Conservation (phyloP, 2,329 filamentous ascomycete species). For the Diaporthe australafricana region DNA sequence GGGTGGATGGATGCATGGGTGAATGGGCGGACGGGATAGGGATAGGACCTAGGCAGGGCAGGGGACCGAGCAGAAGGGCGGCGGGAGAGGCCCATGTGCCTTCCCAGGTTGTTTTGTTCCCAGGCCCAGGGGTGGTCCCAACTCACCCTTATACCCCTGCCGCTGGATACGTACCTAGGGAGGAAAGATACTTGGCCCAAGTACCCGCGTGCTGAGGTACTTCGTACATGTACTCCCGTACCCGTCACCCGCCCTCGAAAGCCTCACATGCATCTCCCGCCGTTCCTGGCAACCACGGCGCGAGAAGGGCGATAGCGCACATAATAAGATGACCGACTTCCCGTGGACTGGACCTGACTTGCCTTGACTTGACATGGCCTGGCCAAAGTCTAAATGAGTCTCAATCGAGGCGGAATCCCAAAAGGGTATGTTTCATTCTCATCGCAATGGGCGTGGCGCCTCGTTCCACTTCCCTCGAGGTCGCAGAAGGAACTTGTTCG, state of each 20-base stretch:
- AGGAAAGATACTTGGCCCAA: conserved; percentile 1
- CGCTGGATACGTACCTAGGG: neutral
- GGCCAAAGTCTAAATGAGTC: neutral
- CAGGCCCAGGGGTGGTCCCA: conserved; percentile 14
- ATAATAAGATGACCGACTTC: conserved; percentile 17
- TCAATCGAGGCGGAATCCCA: conserved; percentile 7
- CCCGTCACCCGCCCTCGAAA: conserved; percentile 18
- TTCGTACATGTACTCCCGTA: neutral
- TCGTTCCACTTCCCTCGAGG: neutral
- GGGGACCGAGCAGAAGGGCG: conserved; percentile 19
- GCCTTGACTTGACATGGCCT: neutral
- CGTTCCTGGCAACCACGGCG: conserved; percentile 13
- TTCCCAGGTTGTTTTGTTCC: conserved; percentile 23
- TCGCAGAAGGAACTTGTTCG: neutral
- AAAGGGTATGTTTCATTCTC: conserved; percentile 2
- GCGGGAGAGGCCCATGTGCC: conserved; percentile 27
- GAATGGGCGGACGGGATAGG: conserved; percentile 21
- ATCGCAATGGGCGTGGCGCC: neutral
- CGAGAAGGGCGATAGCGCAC: conserved; percentile 13
- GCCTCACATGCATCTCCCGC: conserved; percentile 20
- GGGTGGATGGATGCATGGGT: conserved; percentile 16
- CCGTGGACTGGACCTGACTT: neutral
- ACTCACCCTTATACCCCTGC: conserved; percentile 11
- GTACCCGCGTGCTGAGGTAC: conserved; percentile 12
- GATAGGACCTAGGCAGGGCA: conserved; percentile 12